phyloP scores from a whole-genome alignment of 1,284 basidiomycete species.

The Leccinum huronense region DNA sequence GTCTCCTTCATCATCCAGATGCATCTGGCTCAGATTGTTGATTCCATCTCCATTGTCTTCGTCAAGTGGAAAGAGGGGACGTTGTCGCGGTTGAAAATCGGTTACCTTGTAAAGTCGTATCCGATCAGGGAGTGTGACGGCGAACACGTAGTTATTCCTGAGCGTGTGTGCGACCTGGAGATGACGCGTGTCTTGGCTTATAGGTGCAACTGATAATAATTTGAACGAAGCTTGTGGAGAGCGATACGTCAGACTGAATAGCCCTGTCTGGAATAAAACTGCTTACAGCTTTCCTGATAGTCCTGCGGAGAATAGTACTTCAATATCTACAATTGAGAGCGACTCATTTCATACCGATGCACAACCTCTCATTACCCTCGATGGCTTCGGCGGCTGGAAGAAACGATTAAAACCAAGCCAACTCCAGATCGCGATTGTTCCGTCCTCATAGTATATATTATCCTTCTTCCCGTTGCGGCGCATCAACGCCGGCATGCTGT shows the following conservation, averaged over 20 bases:
- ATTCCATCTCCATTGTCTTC: conserved; percentile 22
- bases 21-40: conserved; percentile 18
- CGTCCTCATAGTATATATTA: conserved; percentile 43
- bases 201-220: conserved; percentile 49
- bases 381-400: conserved; percentile 46
- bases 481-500: conserved; percentile 59
- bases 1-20: conserved; percentile 33
- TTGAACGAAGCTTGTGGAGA: conserved; percentile 56
- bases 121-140: conserved; percentile 43
- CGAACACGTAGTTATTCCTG: conserved; percentile 51
- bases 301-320: conserved; percentile 45
- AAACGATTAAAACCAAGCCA: conserved; percentile 67
- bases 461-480: conserved; percentile 36
- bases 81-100: conserved; percentile 41
- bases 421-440: conserved; percentile 59
- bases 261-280: background rate
- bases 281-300: conserved; percentile 66
- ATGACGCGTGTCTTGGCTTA: conserved; percentile 42
- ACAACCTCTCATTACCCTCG: conserved; percentile 52
- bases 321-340: conserved; percentile 10
- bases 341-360: conserved; percentile 50
- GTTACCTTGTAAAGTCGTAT: conserved; percentile 50
- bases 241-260: conserved; percentile 12
- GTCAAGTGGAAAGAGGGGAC: conserved; percentile 26
- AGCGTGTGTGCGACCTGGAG: conserved; percentile 46